Evolutionary conservation across 108 stramenopile species (phyloP), one percentile per base, ranked within the genome.

Genomic region (Cyclostephanos invisitatus): DNA sequence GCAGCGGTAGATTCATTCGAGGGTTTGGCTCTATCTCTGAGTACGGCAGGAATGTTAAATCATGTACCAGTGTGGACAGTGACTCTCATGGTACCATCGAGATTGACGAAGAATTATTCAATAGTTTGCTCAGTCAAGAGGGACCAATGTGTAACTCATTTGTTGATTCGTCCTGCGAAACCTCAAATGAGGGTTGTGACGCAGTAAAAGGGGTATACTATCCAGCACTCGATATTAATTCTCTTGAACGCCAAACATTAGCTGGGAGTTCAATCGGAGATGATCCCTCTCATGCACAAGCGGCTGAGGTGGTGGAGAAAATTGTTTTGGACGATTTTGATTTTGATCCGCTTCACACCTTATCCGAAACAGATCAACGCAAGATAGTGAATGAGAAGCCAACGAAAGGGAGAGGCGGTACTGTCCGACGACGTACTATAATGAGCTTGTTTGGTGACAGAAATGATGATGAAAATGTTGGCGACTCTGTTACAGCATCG

Each of bases 191-290:
- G 3, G 48, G 35, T 14, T 15, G 29, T 29, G 29, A 21, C 25
- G 6, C 66, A 20, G 48, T 29, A 46, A 67, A 50, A n/a, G 66
- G 66, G 35, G 49, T 67, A 29, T 67, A 32, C 46, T 67, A 67
- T 67, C 66, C 66, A 29, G 48, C 66, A 14, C 49, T 50, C 66
- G 27, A 17, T 12, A 48, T 25, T 35, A 9, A 53, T 2, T 40
- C 40, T 40, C 40, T 40, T 40, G 8, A 3, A 11, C 40, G 40
- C 9, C 8, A 40, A 8, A 11, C 40, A 11, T 40, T 40, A 11
- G 40, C 40, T 40, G 40, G 7, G 40, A 40, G 40, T 40, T 40
- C 40, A 11, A 40, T 40, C 11, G 40, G 40, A 40, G 40, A 40
- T 40, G 40, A 7, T 40, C 8, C 21, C 32, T 17, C 21, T 32